Evolutionary conservation across 2,329 filamentous ascomycete genomes (phyloP).

Genomic region (Alternaria conjuncta): DNA sequence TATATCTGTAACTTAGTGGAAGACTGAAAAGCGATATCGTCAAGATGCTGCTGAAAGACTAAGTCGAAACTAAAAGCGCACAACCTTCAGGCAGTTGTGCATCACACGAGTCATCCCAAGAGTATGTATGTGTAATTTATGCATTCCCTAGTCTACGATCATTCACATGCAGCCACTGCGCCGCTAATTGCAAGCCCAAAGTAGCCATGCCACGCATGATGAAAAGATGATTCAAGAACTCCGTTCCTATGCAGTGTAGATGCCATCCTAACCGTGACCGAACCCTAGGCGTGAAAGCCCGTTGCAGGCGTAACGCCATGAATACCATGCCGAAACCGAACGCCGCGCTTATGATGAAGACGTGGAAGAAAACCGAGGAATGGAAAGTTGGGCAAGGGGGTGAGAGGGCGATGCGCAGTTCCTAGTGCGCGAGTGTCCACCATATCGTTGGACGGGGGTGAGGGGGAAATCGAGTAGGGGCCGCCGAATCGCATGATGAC

Average conservation of each 20-base stretch:
- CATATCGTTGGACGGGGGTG: background rate
- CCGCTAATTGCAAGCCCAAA: background rate
- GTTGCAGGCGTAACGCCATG: constrained; percentile 2
- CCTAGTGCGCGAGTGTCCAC: constrained; percentile 3
- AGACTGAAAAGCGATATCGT: no score
- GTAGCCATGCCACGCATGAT: background rate
- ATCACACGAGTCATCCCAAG: no score
- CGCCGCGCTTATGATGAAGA: constrained; percentile 31
- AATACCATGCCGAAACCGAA: constrained; percentile 21
- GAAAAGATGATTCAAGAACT: constrained; percentile 10
- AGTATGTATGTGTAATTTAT: background rate
- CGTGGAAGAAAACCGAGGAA: constrained; percentile 5
- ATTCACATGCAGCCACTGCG: background rate
- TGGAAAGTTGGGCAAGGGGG: background rate
- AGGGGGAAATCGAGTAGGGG: background rate
- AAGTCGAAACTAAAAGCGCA: no score
- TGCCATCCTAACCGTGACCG: constrained; percentile 8
- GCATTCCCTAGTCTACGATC: background rate
- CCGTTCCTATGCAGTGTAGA: constrained; percentile 30
- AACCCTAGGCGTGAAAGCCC: constrained; percentile 1
- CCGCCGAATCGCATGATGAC: background rate
- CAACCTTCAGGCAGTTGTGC: no score
- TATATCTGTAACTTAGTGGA: no score
- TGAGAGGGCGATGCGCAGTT: constrained; percentile 6
- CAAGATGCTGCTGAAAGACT: no score